Evolutionary conservation across 202 grass and related monocot genomes (phyloP).

Genomic region (Panicum hallii): DNA sequence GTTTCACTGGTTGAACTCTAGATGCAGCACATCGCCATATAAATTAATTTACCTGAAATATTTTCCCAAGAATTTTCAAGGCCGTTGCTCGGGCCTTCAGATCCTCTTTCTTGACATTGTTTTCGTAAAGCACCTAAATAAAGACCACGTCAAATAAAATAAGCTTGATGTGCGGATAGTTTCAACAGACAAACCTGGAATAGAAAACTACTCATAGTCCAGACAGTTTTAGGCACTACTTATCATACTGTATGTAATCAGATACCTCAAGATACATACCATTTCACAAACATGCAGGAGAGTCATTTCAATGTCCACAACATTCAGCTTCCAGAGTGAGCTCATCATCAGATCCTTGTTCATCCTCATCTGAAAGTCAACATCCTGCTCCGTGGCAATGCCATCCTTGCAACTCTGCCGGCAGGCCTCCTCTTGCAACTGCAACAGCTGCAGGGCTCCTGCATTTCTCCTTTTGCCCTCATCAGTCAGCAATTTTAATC

Average conservation of each 20-base stretch:
- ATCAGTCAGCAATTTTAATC: slow-evolving; percentile 65
- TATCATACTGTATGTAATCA: slow-evolving; percentile 1
- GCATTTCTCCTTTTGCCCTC: slow-evolving; percentile 54
- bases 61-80: slow-evolving; percentile 90
- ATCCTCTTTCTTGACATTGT: slow-evolving; percentile 93
- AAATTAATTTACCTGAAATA: slow-evolving; percentile 70
- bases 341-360: slow-evolving; percentile 99
- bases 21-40: not conserved
- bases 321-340: slow-evolving; percentile 94
- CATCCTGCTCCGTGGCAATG: slow-evolving; percentile 61
- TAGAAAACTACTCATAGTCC: slow-evolving; percentile 3
- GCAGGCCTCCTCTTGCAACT: slow-evolving; percentile 87
- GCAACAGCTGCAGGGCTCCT: slow-evolving; percentile 94
- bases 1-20: not conserved
- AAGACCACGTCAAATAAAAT: slow-evolving; percentile 5
- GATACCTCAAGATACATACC: slow-evolving; percentile 54
- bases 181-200: slow-evolving; percentile 27
- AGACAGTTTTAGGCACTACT: not conserved
- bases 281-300: slow-evolving; percentile 94
- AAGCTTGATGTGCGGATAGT: not conserved
- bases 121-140: slow-evolving; percentile 82
- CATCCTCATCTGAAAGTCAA: slow-evolving; percentile 84
- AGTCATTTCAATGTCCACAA: slow-evolving; percentile 96
- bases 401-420: slow-evolving; percentile 76
- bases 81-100: slow-evolving; percentile 74